Evolutionary conservation across 192 early-diverging fungal genomes (phyloP), one percentile per base, ranked within the genome.

Genomic region (Coemansia sp.): DNA sequence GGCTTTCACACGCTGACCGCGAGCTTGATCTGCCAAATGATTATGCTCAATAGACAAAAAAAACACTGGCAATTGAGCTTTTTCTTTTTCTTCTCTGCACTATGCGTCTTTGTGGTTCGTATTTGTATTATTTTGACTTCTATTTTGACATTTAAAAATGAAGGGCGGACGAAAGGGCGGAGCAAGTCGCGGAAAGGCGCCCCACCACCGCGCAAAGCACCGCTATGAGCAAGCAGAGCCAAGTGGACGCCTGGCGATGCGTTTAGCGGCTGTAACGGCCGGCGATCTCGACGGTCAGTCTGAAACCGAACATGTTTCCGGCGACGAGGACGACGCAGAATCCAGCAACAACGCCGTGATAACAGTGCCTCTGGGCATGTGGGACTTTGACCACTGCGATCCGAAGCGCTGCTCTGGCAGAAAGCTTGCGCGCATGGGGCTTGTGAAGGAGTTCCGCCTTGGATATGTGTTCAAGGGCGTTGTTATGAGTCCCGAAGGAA

Each of bases 381-480:
- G 91, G 93, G 97, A 99, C 77, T 99, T 99, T 85, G 92, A 92
- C 61, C 97, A 99, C 73, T 98, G 96, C 82, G 97, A 99, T 74
- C 97, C 97, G 0, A 96, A 97, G 77, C 88, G 95, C 17, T 98
- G 96, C 79, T 96, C 93, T 3, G 96, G 97, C 56, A 89, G 91
- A 50, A 93, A 93, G 69, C 76, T 99, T 7, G 91, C 86, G 19
- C 89, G 96, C 48, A 73, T 91, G 64, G 87, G 89, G 40, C 83
- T 95, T 58, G 84, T 97, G 22, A 87, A 90, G 23, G 86, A 86
- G 29, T 84, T 99, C 40, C 87, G 90, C 49, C 84, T 97, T 29
- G 89, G 88, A 8, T 89, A 90, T 56, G 84, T 87, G 29, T 99
- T 98, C 83, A 86, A 90, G 46, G 96, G 97, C 63, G 85, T 99